These are phyloP conservation scores for Cytospora paraplurivora DNA, from an alignment of 2,329 filamentous ascomycete genomes.

Conservation along the genomic window DNA sequence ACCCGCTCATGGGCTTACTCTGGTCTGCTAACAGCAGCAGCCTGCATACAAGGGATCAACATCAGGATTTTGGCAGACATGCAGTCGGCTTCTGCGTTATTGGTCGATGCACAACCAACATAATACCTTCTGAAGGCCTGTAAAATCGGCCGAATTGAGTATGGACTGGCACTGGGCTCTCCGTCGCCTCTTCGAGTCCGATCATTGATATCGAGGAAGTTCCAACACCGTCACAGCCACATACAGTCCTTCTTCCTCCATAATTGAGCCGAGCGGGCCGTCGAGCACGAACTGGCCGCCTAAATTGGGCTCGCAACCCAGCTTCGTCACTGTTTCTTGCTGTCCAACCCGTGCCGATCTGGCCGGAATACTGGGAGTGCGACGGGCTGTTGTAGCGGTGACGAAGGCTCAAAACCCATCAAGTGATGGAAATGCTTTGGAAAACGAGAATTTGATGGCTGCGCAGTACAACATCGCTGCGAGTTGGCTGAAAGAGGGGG, in stretches of 20 bases:
- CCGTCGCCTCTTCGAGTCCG: not conserved
- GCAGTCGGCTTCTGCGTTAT: slow-evolving; percentile 7
- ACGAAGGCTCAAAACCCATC: not conserved
- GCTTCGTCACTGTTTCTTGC: not conserved
- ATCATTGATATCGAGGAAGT: not conserved
- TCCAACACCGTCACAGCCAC: not conserved
- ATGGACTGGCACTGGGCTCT: not conserved
- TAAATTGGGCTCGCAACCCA: not conserved
- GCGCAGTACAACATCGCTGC: not conserved
- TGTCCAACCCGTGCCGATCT: not conserved
- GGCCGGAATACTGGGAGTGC: not conserved
- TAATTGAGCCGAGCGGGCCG: not conserved
- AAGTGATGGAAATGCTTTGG: not conserved
- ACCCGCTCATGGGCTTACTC: slow-evolving; percentile 9
- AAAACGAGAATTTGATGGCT: not conserved
- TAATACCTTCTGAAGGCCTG: slow-evolving; percentile 2
- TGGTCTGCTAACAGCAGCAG: slow-evolving; percentile 5
- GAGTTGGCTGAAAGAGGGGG: not conserved
- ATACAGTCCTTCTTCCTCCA: not conserved
- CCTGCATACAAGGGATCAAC: slow-evolving; percentile 7
- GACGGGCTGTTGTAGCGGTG: not conserved
- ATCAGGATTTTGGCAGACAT: not conserved
- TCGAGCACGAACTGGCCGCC: not conserved
- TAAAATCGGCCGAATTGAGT: not conserved
- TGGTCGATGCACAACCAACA: not conserved